Percentiles rank a stretch among this genome's conserved stretches.
These are phyloP conservation scores for Thalassiosira oceanica DNA, from an alignment of 352 stramenopile genomes.

Conservation along the genomic window DNA sequence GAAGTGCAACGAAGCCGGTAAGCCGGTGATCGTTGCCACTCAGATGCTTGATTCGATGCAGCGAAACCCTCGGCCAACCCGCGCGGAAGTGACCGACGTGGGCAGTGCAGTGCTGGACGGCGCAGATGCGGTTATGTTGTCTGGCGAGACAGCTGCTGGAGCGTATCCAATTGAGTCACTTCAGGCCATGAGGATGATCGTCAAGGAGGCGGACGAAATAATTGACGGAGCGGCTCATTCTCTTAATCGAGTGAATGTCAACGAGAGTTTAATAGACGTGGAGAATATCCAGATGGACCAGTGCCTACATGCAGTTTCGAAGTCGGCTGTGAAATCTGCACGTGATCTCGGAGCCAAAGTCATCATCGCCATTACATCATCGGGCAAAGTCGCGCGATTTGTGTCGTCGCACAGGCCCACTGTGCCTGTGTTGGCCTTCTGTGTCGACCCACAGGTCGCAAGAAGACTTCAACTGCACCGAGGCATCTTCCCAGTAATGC, in stretches of 20 bases:
- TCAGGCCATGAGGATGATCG: constrained; percentile 90
- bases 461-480: constrained; percentile 75
- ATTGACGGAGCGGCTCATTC: constrained; percentile 34
- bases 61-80: constrained; percentile 93
- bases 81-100: constrained; percentile 98
- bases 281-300: constrained; percentile 24
- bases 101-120: constrained; percentile 99
- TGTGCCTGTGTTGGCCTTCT: constrained; percentile 78
- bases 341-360: constrained; percentile 50
- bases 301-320: constrained; percentile 54
- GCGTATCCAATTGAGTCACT: constrained; percentile 95
- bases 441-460: constrained; percentile 63
- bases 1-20: constrained; percentile 93
- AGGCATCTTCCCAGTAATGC: constrained; percentile 73
- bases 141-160: constrained; percentile 96
- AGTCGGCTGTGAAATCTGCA: constrained; percentile 59
- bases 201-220: constrained; percentile 64
- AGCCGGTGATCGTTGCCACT: constrained; percentile 97
- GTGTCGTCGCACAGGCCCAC: constrained; percentile 70
- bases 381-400: constrained; percentile 53
- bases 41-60: constrained; percentile 99
- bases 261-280: constrained; percentile 37
- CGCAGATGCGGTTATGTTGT: constrained; percentile 98
- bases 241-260: too few relatives aligned
- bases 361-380: constrained; percentile 70